Base-by-base conservation (phyloP, 2,329 filamentous ascomycete species). In the Fusarium concolor region DNA sequence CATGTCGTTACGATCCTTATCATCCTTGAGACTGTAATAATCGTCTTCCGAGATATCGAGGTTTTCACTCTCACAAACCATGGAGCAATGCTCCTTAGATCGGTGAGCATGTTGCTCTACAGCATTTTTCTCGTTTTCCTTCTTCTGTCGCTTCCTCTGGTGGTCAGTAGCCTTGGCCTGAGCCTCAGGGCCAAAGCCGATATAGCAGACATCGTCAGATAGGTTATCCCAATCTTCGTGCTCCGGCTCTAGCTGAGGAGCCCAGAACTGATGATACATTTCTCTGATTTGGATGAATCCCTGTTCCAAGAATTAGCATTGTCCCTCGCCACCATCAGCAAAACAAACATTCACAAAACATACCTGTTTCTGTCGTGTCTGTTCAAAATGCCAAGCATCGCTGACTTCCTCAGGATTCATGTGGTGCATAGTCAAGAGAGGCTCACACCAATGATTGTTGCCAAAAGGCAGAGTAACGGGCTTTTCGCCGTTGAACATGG, bases 401-500 rank as follows among this genome's bases (percentile, higher is more conserved):
- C 80, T 84, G 44, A 86, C 79, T 70, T 87, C 85, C 67, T 85
- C 81, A 10, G 84, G 78, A 45, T 81, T 81, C 74, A 87, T 81
- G 68, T 86, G 84, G 68, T 87, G 85, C 83, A 87, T 85, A 5
- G 85, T 86, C 39, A 87, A 72, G n/a, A 86, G 79, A 7, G 85
- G 85, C 70, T 87, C 83, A 63, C 86, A 87, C 85, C 86, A 87
- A 62, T 86, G 83, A 11, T 75, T 78, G 5, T 76, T 77, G 2
- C 82, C 80, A 58, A 80, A 86, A 7, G 83, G 82, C 31, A 87
- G 71, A 11, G 83, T 85, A 37, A 77, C 81, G 6, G 84, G 84
- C 71, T 85, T 86, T 68, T 87, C 84, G 60, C 84, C 84, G 65
- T 87, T 86, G 70, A 87, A 81, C 82, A 86, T 84, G 18, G 86